phyloP scores from a whole-genome alignment of 495 filamentous ascomycete genomes.

The Parmelia sp. region DNA sequence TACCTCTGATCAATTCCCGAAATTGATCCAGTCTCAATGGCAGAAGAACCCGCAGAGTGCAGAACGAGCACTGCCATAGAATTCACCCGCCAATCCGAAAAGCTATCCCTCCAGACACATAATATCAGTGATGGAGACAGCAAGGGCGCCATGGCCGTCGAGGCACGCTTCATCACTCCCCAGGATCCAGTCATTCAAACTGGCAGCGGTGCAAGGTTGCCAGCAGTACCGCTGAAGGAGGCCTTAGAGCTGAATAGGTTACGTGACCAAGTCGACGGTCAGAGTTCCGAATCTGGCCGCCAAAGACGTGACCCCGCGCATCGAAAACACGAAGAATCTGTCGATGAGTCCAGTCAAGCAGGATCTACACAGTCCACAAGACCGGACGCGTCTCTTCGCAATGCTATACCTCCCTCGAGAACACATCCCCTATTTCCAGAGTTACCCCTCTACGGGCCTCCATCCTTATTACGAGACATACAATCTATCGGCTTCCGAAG shows the following conservation, averaged over 20 bases:
- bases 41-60: neutral
- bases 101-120: constrained; percentile 44
- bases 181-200: constrained; percentile 66
- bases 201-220: constrained; percentile 56
- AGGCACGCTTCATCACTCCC: constrained; percentile 61
- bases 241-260: constrained; percentile 61
- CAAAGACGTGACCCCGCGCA: constrained; percentile 1
- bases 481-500: constrained; percentile 56
- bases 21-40: neutral
- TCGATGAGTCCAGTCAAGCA: constrained; percentile 12
- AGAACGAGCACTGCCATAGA: constrained; percentile 30
- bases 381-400: constrained; percentile 33
- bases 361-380: constrained; percentile 23
- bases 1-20: neutral
- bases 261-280: constrained; percentile 34
- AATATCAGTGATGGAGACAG: constrained; percentile 18
- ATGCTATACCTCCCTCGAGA: constrained; percentile 48
- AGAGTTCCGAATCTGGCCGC: neutral
- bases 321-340: neutral
- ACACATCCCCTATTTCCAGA: constrained; percentile 86
- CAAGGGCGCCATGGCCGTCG: constrained; percentile 45
- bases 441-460: constrained; percentile 74
- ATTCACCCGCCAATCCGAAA: constrained; percentile 53
- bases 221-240: constrained; percentile 58
- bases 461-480: constrained; percentile 54